Evolutionary conservation across 495 filamentous ascomycete genomes (phyloP).

Genomic region (Penicillium longicatenatum): DNA sequence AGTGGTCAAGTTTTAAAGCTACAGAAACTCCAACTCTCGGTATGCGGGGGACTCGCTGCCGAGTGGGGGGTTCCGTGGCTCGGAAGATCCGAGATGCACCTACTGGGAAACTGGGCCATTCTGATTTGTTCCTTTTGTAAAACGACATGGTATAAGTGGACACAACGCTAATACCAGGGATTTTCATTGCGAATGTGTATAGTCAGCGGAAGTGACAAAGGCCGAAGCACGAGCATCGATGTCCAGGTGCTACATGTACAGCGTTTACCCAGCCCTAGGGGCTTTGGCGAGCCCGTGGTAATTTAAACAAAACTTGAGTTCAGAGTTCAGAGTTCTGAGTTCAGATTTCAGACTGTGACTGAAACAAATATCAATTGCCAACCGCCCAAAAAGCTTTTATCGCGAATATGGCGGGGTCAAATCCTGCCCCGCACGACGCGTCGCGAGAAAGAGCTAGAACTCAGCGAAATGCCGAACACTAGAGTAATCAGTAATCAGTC

Average conservation of each 20-base stretch:
- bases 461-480: not conserved
- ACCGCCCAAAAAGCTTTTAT: no score
- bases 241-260: no score
- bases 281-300: no score
- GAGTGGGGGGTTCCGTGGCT: conserved; percentile 16
- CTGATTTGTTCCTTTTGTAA: not conserved
- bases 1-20: not conserved
- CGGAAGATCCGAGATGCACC: conserved; percentile 27
- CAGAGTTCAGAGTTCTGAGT: no score
- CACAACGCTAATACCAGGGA: not conserved
- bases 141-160: not conserved
- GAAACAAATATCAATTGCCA: no score
- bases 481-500: no score
- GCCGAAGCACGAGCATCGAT: not conserved
- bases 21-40: conserved; percentile 4
- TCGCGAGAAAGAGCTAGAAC: not conserved
- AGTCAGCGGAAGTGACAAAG: not conserved
- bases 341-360: no score
- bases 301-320: no score
- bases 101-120: not conserved
- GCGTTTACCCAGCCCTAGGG: no score
- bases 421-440: not conserved
- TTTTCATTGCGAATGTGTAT: not conserved
- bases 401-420: not conserved
- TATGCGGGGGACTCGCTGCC: conserved; percentile 20